These are phyloP conservation scores for Verticillium zaregamsianum DNA, from an alignment of 2,329 filamentous ascomycete species.

Conservation along the genomic window DNA sequence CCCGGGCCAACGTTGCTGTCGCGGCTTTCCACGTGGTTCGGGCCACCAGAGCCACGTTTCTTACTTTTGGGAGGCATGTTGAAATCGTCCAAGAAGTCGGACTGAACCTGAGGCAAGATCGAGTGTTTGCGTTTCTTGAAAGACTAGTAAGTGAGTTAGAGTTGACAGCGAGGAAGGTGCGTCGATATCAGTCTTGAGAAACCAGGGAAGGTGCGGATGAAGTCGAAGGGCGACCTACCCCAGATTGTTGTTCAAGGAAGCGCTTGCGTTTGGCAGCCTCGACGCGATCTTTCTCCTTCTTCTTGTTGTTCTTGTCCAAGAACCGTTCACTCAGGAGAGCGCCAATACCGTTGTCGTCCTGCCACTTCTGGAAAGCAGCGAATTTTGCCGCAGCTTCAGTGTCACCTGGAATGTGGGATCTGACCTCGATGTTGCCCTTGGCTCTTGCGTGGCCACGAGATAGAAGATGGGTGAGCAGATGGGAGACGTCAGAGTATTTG, in stretches of 20 bases:
- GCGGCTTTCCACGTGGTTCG: background rate
- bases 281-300: slow-evolving; percentile 39
- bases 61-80: background rate
- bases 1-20: background rate
- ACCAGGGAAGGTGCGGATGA: background rate
- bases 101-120: background rate
- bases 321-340: slow-evolving; percentile 73
- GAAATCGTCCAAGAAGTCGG: background rate
- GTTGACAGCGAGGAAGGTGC: background rate
- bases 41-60: background rate
- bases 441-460: slow-evolving; percentile 77
- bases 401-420: slow-evolving; percentile 67
- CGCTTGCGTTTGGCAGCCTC: background rate
- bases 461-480: slow-evolving; percentile 85
- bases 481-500: slow-evolving; percentile 83
- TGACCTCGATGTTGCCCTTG: slow-evolving; percentile 75
- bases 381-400: slow-evolving; percentile 58
- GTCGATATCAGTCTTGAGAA: background rate
- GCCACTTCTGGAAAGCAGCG: slow-evolving; percentile 74
- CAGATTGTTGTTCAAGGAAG: background rate
- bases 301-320: slow-evolving; percentile 69
- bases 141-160: background rate
- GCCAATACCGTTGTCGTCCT: slow-evolving; percentile 65
- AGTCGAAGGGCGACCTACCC: background rate
- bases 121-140: background rate